Evolutionary conservation across 2,329 filamentous ascomycete species (phyloP).

Genomic region (Nothophaeocryptopus gaeumannii): DNA sequence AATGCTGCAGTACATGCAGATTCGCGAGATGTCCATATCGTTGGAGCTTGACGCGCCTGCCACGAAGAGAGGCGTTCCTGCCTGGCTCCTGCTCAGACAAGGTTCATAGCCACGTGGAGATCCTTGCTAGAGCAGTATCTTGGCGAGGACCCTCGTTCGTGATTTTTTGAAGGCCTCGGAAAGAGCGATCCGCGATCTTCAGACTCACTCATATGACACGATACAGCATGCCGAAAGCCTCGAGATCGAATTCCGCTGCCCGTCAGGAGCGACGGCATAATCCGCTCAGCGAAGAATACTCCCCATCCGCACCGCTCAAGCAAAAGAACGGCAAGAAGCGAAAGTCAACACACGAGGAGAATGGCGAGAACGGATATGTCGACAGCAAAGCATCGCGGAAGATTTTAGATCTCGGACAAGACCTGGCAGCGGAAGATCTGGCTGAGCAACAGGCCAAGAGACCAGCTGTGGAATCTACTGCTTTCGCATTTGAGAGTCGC

Average conservation of each 20-base stretch:
- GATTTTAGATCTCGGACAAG: conserved; percentile 85
- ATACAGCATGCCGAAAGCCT: conserved; percentile 68
- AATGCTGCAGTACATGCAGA: background rate
- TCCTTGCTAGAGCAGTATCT: background rate
- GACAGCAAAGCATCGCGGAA: conserved; percentile 84
- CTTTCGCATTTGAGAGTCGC: conserved; percentile 78
- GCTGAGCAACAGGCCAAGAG: conserved; percentile 47
- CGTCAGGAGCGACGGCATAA: conserved; percentile 73
- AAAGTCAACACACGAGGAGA: conserved; percentile 56
- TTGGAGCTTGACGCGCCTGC: conserved; percentile 8
- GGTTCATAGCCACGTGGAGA: conserved; percentile 7
- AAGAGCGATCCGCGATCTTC: background rate
- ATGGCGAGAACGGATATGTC: conserved; percentile 65
- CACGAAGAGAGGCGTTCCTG: conserved; percentile 1
- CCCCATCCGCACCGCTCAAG: conserved; percentile 67
- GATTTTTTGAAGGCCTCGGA: too few relatives aligned
- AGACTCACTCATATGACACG: background rate
- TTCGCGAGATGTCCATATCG: too few relatives aligned
- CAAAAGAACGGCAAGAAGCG: conserved; percentile 63
- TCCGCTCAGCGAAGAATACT: conserved; percentile 86
- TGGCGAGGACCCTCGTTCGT: too few relatives aligned
- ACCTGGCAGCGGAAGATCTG: conserved; percentile 79
- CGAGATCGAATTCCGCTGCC: conserved; percentile 49
- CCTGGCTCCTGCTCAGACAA: background rate
- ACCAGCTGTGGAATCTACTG: conserved; percentile 52